Base-by-base conservation (phyloP, 441 rosid species). In the Populus hybrid region DNA sequence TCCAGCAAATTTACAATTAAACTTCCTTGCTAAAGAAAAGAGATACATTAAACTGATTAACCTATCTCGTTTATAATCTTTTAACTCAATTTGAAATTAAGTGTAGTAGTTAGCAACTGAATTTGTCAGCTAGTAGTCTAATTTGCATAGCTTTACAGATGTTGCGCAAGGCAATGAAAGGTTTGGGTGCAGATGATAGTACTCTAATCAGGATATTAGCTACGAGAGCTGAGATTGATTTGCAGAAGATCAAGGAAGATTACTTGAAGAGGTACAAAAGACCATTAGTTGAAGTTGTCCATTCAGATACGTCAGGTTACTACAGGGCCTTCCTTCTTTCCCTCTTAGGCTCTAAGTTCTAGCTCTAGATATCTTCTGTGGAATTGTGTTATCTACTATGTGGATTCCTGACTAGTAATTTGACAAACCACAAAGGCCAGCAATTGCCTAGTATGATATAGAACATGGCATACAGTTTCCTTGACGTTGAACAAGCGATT, bases 231-330 rank as follows among this genome's bases (percentile, higher is more conserved):
- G 97, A 91, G 84, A 69, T 91, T 24, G 96, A 92, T 73, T 82
- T 88, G 93, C 89, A 88, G 24, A 76, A 78, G 35, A 88, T 93
- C 20, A 86, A 84, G 74, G 81, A 72, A 4, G 95, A 89, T 38
- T 92, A 90, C 78, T 77, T 72, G 0, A 94, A 88, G 78, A 89
- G 84, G 73, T 90, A 92, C 79, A 84, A 81, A 61, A 91, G 89
- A 81, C 77, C 84, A 3, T 77, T 92, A 84, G 73, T 77, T 69
- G 93, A 87, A 20, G 92, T 85, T 9, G 90, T 92, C 72, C 88
- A 84, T 76, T 94, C 97, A 9, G 98, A 92, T 76, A 94, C 97
- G 63, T 85, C 89, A 16, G 93, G 97, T 33, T 82, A 83, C 70
- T 91, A 87, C 70, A 86, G 87, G 75, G 38, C 87, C 76, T 93